These are phyloP conservation scores for Effrenium voratum DNA, from an alignment of 73 alveolate species.

Conservation along the genomic window DNA sequence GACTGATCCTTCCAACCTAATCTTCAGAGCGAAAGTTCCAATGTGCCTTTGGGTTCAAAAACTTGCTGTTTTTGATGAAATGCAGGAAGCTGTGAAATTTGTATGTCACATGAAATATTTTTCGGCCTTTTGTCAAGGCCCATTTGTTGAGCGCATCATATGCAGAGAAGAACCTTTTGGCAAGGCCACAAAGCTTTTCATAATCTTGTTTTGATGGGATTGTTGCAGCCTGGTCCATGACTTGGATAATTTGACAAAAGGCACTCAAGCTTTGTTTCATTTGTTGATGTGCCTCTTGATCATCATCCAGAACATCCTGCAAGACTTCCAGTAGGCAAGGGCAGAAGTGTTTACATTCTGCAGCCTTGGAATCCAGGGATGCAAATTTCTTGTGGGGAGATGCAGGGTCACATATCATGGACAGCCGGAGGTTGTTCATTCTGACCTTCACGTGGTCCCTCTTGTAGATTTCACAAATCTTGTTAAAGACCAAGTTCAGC, in stretches of 20 bases:
- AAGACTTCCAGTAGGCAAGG: slow-evolving; percentile 25
- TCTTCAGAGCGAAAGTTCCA: slow-evolving; percentile 4
- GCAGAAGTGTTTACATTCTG: slow-evolving; percentile 13
- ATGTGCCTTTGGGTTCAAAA: background rate
- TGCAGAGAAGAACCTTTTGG: background rate
- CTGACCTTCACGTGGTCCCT: background rate
- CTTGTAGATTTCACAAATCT: background rate
- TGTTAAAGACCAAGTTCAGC: background rate
- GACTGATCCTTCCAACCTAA: background rate
- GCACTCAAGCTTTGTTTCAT: background rate
- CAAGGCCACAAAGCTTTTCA: background rate
- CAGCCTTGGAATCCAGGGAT: slow-evolving; percentile 21
- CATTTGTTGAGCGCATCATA: background rate
- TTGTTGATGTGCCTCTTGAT: background rate
- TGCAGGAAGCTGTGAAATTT: slow-evolving; percentile 5
- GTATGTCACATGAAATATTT: background rate
- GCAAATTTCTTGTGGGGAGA: background rate
- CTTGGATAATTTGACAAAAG: background rate
- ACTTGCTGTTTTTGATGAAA: background rate
- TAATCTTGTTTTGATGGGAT: slow-evolving; percentile 12
- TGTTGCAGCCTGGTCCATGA: background rate
- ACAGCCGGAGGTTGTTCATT: background rate
- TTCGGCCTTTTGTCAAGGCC: slow-evolving; percentile 18
- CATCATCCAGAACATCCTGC: background rate
- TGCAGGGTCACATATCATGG: background rate